phyloP scores from a whole-genome alignment of 1,284 basidiomycete genomes.

The Trametes sp. region DNA sequence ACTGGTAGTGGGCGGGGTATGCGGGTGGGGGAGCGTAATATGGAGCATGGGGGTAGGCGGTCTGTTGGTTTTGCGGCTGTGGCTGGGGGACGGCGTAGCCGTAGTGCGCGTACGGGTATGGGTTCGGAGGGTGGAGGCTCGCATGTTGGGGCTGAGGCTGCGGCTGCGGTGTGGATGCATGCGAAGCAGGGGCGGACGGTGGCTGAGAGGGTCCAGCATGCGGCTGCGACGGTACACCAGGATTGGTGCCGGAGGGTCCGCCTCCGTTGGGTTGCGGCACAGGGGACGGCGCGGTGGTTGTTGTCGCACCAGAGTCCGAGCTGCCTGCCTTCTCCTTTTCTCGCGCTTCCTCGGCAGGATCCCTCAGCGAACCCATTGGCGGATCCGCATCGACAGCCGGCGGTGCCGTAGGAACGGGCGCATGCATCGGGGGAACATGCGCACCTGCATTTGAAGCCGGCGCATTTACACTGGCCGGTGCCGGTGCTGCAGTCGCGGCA shows the following conservation, averaged over 20 bases:
- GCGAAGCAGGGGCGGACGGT: constrained; percentile 31
- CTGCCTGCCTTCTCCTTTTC: constrained; percentile 23
- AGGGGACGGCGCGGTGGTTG: constrained; percentile 15
- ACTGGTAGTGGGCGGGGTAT: constrained; percentile 38
- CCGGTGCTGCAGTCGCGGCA: constrained; percentile 1
- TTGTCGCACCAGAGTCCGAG: constrained; percentile 14
- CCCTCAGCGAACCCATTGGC: constrained; percentile 36
- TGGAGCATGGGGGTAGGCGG: constrained; percentile 65
- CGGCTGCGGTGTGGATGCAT: constrained; percentile 22
- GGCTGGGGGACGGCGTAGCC: constrained; percentile 39
- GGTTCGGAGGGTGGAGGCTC: constrained; percentile 23
- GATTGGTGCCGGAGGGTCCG: constrained; percentile 11
- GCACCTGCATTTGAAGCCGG: constrained; percentile 13
- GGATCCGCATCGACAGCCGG: constrained; percentile 25
- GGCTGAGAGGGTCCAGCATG: constrained; percentile 31
- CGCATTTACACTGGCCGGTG: constrained; percentile 1
- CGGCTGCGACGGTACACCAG: constrained; percentile 21
- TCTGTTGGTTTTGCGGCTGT: constrained; percentile 46
- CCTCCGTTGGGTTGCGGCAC: constrained; percentile 24
- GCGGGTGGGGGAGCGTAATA: constrained; percentile 51
- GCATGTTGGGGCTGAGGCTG: constrained; percentile 24
- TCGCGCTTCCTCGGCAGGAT: constrained; percentile 26
- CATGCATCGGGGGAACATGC: constrained; percentile 36
- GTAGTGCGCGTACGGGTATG: constrained; percentile 35
- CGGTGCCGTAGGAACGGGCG: constrained; percentile 28